These are phyloP conservation scores for Aphanomyces invadans DNA, from an alignment of 352 stramenopile species.

Conservation along the genomic window DNA sequence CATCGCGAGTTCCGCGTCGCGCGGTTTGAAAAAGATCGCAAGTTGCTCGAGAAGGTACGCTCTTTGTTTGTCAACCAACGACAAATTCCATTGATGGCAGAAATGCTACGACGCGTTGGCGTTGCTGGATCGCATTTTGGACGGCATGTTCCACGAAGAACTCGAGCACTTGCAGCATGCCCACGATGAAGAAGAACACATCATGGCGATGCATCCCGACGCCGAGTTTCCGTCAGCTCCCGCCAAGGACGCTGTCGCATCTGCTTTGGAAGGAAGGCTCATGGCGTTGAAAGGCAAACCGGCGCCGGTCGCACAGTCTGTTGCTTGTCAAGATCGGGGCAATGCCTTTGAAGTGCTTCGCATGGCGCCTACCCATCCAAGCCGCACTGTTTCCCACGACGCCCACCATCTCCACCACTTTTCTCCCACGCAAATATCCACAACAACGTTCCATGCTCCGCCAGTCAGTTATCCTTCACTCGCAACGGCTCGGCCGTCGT, in stretches of 20 bases:
- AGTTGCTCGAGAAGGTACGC: constrained; percentile 55
- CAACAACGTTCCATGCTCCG: no score
- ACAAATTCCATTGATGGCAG: constrained; percentile 32
- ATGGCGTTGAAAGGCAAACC: constrained; percentile 31
- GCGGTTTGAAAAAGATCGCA: constrained; percentile 48
- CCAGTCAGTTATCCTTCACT: background rate
- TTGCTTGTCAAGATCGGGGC: no score
- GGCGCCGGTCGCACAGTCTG: no score
- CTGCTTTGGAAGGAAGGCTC: constrained; percentile 45
- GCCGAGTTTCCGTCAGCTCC: background rate
- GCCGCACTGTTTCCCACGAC: no score
- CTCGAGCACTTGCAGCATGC: constrained; percentile 52
- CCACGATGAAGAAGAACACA: constrained; percentile 30
- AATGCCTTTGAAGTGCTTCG: no score
- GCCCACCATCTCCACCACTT: no score
- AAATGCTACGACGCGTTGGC: constrained; percentile 53
- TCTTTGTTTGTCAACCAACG: background rate
- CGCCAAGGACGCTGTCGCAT: constrained; percentile 19
- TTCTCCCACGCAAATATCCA: no score
- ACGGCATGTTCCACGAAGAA: constrained; percentile 70
- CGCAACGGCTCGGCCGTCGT: background rate
- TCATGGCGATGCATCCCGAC: constrained; percentile 24
- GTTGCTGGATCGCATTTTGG: constrained; percentile 68
- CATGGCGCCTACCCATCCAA: background rate
- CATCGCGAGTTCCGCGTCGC: constrained; percentile 55